Conservation (phyloP, 495 filamentous ascomycete species). For the Xylaria grammica region DNA sequence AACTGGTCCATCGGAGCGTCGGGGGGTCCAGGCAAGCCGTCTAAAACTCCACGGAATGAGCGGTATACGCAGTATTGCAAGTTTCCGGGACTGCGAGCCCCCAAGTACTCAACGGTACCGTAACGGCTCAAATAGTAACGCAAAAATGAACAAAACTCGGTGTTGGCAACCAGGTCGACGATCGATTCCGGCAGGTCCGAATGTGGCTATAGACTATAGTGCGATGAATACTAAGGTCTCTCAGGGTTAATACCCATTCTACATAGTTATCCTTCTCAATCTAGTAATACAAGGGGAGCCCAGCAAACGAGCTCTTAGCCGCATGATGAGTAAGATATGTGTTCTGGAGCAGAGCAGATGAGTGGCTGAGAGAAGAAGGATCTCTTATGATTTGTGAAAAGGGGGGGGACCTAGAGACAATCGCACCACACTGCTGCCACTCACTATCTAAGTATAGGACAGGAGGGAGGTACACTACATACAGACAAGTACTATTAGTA, state of each 20-base stretch:
- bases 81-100: too few relatives aligned
- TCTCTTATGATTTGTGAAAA: slow-evolving; percentile 20
- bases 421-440: slow-evolving; percentile 2
- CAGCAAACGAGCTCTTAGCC: slow-evolving; percentile 7
- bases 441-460: slow-evolving; percentile 1
- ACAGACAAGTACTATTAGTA: not conserved
- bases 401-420: slow-evolving; percentile 7
- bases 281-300: slow-evolving; percentile 5
- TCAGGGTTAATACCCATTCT: slow-evolving; percentile 1
- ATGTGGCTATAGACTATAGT: not conserved
- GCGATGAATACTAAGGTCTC: not conserved
- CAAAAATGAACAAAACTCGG: not conserved
- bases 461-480: not conserved
- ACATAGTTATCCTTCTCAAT: too few relatives aligned
- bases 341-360: not conserved
- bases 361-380: slow-evolving; percentile 19
- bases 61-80: too few relatives aligned
- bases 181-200: slow-evolving; percentile 13
- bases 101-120: too few relatives aligned
- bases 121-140: not conserved
- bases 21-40: slow-evolving; percentile 3
- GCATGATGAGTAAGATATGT: slow-evolving; percentile 23
- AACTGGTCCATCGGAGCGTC: slow-evolving; percentile 4
- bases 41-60: slow-evolving; percentile 4
- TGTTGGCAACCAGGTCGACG: not conserved